Base-by-base conservation (phyloP, 164 flowering plant genomes). In the Umbellularia californica region DNA sequence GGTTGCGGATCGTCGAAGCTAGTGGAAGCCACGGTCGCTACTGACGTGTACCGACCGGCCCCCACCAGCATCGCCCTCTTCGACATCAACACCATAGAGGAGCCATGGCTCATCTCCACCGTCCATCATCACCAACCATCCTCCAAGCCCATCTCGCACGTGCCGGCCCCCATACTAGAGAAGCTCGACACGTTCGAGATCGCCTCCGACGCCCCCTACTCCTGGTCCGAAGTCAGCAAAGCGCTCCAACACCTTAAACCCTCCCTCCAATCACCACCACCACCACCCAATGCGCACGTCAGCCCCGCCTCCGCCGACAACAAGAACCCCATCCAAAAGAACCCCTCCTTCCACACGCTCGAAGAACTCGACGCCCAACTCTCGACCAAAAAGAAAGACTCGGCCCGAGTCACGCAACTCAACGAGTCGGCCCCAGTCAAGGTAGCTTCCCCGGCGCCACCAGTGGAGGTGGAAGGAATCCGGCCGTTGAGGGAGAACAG, bases 141-240 rank as follows among this genome's bases (percentile, higher is more conserved):
- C 2, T 25, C 77, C 1, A 84, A 83, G 27, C 86, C 87, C 71
- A 69, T 83, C 55, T 13, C 81, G 0, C 77, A 76, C 77, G 81
- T 87, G 50, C 92, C 92, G 0, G 72, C 78, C 14, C 85, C 84
- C 3, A 65, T 90, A 14, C 88, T 90, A 0, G 88, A 91, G 65
- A 94, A 91, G 85, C 89, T 94, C 78, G 82, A 81, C 81, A 78
- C 81, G 22, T 74, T 87, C 11, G 97, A 90, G 75, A 69, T 70
- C 50, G 85, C 76, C 9, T 20, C 84, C 22, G 83, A 83, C 27
- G 86, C 86, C 10, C 94, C 94, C 51, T 86, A 81, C n/a, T 84
- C 97, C 0, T 95, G 99, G 99, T 87, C 86, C 27, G 96, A 93
- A 73, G 93, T 95, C 58, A 93, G 95, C 77, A 93, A 90, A 76